Evolutionary conservation across 495 filamentous ascomycete genomes (phyloP), one percentile per base, ranked within the genome.

Genomic region (Aspergillus ostianus): DNA sequence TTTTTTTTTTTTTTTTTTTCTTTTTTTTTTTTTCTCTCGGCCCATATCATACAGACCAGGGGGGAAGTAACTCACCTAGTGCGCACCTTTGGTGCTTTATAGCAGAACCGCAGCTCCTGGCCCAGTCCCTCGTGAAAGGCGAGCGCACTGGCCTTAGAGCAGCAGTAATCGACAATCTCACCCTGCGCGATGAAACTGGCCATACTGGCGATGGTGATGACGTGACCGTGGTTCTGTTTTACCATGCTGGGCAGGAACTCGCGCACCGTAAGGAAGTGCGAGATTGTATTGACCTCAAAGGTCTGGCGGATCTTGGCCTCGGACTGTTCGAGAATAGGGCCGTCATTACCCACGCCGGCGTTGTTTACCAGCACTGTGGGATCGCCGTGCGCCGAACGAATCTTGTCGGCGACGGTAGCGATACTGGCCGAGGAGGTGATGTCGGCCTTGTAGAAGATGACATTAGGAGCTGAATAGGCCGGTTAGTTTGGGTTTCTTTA

Each of bases 181-280:
- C 80, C 77, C 17, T 80, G 59, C 0, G 72, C 74, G 2, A 82
- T 62, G 59, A 85, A 86, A 20, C 73, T 79, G 51, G 82, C 79
- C 70, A 87, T 75, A 46, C 78, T 83, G 4, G 85, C 83, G 10
- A 82, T 66, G 0, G 78, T 80, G 30, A 88, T 69, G 29, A 88
- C 68, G 65, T 88, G 85, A 5, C 85, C 85, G 60, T 88, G 84
- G 62, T 85, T 84, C 30, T 69, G 72, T 30, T 70, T 64, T 49
- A 88, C 70, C 85, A 88, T 88, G 52, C 69, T 77, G 0, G 85
- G 85, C 48, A 88, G 67, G 67, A 87, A 88, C 60, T 84, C 81
- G 61, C 84, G 78, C 3, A 85, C 74, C 48, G 77, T 81, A 45
- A 78, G 73, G 74, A 80, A 87, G 64, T 87, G 83, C 32, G 78